Conservation (phyloP, 345 rosid genomes). For the Cardamine chenopodiifolia region DNA sequence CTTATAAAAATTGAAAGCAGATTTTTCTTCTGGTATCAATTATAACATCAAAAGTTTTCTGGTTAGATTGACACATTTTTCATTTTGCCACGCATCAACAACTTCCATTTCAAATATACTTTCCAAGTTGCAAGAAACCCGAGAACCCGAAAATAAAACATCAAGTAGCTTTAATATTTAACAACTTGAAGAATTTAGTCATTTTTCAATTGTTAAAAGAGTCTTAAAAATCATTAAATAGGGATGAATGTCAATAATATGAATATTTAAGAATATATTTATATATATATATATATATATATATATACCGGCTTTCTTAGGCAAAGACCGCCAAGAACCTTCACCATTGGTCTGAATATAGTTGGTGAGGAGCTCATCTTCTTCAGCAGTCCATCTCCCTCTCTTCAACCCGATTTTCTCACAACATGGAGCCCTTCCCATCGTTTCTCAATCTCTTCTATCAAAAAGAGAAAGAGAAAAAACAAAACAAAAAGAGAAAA, state of each 20-base stretch:
- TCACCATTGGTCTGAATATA: conserved; percentile 77
- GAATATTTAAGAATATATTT: background rate
- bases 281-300: conserved; percentile 43
- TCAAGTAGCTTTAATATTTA: background rate
- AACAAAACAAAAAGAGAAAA: background rate
- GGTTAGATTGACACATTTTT: background rate
- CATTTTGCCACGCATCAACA: background rate
- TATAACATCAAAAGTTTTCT: background rate
- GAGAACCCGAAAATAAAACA: background rate
- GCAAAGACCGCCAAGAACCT: conserved; percentile 87
- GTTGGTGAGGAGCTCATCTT: conserved; percentile 64
- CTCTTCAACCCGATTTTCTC: conserved; percentile 80
- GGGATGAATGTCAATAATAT: background rate
- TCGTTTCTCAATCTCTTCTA: conserved; percentile 27
- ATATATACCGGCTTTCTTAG: conserved; percentile 77
- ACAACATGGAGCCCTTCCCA: conserved; percentile 95
- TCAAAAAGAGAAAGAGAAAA: background rate
- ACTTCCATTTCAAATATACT: background rate
- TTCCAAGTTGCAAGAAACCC: background rate
- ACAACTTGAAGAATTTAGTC: background rate
- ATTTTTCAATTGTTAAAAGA: no score
- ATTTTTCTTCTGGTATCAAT: background rate
- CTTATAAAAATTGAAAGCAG: background rate
- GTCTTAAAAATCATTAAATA: no score
- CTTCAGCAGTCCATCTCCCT: conserved; percentile 89